A percentile compares a stretch with the other conserved stretches of the same genome.
phyloP scores from a whole-genome alignment of 75 land plant genomes.

The Picea glauca region DNA sequence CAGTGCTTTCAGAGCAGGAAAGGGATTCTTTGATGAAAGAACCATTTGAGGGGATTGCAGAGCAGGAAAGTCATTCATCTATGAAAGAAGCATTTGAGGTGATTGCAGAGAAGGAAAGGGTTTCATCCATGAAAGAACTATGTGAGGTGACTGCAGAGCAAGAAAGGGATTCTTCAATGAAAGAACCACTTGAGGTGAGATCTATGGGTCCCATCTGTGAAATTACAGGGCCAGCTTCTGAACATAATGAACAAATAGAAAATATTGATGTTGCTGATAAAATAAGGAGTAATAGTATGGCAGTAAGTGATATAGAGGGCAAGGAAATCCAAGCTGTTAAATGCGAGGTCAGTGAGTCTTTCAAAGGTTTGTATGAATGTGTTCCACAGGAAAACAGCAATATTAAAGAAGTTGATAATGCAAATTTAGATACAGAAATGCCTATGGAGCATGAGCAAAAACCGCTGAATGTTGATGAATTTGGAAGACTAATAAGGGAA shows the following conservation, averaged over 20 bases:
- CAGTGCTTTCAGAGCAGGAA: constrained; percentile 6
- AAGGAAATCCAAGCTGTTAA: neutral
- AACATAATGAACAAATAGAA: no score
- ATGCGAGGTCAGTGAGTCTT: neutral
- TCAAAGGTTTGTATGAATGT: neutral
- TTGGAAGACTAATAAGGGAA: constrained; percentile 64
- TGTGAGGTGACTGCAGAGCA: constrained; percentile 25
- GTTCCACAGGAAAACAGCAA: constrained; percentile 2
- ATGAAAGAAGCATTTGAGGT: no score
- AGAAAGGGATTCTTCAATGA: no score
- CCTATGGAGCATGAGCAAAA: constrained; percentile 10
- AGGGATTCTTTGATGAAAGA: constrained; percentile 3
- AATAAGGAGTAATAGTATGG: neutral
- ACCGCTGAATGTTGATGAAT: constrained; percentile 48
- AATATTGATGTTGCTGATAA: neutral
- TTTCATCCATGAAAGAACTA: constrained; percentile 22
- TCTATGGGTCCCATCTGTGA: neutral
- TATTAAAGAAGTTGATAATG: neutral
- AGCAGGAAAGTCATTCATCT: no score
- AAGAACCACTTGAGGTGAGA: no score
- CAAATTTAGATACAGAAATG: constrained; percentile 4
- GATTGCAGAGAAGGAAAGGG: no score
- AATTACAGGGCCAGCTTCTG: neutral
- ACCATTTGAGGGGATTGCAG: neutral
- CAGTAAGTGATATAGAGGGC: neutral